These are phyloP conservation scores for Eucalyptus sp. DNA, from an alignment of 345 rosid genomes.

Conservation along the genomic window DNA sequence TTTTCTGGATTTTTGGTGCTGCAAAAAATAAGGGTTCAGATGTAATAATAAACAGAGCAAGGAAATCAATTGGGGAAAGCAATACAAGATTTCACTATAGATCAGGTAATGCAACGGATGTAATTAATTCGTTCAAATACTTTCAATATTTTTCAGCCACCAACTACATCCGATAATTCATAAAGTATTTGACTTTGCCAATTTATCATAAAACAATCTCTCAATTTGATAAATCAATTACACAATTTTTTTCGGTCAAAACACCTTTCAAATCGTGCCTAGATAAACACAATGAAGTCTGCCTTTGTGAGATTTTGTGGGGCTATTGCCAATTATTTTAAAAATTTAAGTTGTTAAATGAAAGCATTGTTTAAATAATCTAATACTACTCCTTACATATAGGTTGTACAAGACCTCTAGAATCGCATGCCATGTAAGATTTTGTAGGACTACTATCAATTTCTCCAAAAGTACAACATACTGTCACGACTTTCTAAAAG, in stretches of 20 bases:
- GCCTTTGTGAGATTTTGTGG: neutral
- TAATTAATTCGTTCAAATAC: neutral
- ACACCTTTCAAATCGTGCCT: neutral
- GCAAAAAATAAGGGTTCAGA: neutral
- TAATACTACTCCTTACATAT: neutral
- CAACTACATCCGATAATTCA: neutral
- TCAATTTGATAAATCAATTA: neutral
- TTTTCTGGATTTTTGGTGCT: neutral
- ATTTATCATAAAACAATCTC: neutral
- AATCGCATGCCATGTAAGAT: rapidly evolving
- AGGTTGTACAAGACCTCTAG: neutral
- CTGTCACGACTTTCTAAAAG: neutral
- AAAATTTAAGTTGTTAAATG: too few species aligned
- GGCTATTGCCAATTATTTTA: neutral
- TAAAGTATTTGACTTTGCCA: neutral
- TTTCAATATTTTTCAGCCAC: neutral
- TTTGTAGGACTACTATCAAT: too few species aligned
- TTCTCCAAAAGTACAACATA: neutral
- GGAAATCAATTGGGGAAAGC: neutral
- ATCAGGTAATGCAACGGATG: neutral
- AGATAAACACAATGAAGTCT: neutral
- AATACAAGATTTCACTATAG: neutral
- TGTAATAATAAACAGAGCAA: neutral
- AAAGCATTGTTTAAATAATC: neutral
- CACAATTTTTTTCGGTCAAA: neutral